Evolutionary conservation across 1,284 basidiomycete genomes (phyloP).

Genomic region (Baeospora myosura): DNA sequence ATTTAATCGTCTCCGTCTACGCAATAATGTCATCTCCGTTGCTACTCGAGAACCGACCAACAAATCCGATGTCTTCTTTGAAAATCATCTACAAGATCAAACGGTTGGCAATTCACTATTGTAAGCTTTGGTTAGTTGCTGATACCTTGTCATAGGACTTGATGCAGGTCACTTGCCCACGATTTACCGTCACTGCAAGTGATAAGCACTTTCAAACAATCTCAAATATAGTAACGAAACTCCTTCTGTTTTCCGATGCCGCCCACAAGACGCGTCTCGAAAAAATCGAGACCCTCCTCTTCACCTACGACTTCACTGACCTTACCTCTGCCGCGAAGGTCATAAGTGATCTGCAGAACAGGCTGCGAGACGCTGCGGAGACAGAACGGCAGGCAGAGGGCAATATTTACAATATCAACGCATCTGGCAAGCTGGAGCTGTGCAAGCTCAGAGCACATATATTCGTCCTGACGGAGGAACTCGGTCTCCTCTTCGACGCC

Average conservation of each 20-base stretch:
- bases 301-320: constrained; percentile 89
- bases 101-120: constrained; percentile 45
- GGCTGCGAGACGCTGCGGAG: constrained; percentile 65
- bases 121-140: not conserved
- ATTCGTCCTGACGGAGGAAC: constrained; percentile 70
- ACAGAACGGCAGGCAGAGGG: constrained; percentile 31
- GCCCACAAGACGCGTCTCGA: constrained; percentile 72
- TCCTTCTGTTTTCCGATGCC: constrained; percentile 85
- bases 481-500: constrained; percentile 85
- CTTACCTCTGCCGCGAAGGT: constrained; percentile 60
- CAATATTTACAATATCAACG: constrained; percentile 33
- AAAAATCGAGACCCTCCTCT: constrained; percentile 77
- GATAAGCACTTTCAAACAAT: constrained; percentile 83
- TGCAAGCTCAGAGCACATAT: constrained; percentile 75
- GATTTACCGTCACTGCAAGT: constrained; percentile 85
- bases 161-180: constrained; percentile 74
- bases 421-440: constrained; percentile 29
- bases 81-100: constrained; percentile 73
- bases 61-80: constrained; percentile 25
- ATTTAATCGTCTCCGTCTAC: constrained; percentile 86
- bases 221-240: constrained; percentile 82
- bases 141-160: constrained; percentile 25
- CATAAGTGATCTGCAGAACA: constrained; percentile 69
- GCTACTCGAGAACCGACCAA: constrained; percentile 21
- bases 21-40: constrained; percentile 59